Conservation (phyloP, 148 eudicot genomes). For the Bassia scoparia region DNA sequence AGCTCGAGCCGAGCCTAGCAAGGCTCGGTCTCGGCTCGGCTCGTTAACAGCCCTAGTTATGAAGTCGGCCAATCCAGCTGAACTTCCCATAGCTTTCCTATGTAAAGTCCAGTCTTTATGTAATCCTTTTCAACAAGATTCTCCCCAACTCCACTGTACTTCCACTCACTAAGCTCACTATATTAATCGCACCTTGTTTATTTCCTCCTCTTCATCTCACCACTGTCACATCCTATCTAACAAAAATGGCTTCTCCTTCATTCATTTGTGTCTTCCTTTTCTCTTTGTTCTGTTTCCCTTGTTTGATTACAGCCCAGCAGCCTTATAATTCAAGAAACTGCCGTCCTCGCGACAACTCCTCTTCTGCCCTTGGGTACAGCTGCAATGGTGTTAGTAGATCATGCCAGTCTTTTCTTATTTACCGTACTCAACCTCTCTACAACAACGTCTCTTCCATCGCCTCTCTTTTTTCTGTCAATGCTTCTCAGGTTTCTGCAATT, state of each 20-base stretch:
- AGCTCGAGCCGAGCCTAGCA: too few relatives aligned
- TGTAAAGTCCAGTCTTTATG: not conserved
- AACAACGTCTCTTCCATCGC: slow-evolving; percentile 58
- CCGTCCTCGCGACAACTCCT: slow-evolving; percentile 25
- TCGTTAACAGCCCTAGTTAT: too few relatives aligned
- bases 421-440: slow-evolving; percentile 48
- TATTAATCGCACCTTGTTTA: not conserved
- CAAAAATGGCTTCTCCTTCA: slow-evolving; percentile 16
- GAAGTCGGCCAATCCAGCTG: slow-evolving; percentile 14
- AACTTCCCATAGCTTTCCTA: slow-evolving; percentile 20
- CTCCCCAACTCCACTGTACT: not conserved
- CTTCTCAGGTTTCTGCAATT: slow-evolving; percentile 38
- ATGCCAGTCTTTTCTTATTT: slow-evolving; percentile 71
- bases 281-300: slow-evolving; percentile 12
- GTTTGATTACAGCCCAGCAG: slow-evolving; percentile 51
- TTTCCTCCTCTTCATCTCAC: not conserved
- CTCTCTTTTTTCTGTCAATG: slow-evolving; percentile 32
- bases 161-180: not conserved
- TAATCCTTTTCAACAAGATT: not conserved
- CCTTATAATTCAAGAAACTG: slow-evolving; percentile 48
- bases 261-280: slow-evolving; percentile 1
- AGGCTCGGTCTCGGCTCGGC: too few relatives aligned
- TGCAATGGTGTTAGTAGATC: slow-evolving; percentile 59
- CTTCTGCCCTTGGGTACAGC: slow-evolving; percentile 56
- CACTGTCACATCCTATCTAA: not conserved